phyloP scores from a whole-genome alignment of 192 early-diverging fungal species.

The Jimgerdemannia flammicorona region DNA sequence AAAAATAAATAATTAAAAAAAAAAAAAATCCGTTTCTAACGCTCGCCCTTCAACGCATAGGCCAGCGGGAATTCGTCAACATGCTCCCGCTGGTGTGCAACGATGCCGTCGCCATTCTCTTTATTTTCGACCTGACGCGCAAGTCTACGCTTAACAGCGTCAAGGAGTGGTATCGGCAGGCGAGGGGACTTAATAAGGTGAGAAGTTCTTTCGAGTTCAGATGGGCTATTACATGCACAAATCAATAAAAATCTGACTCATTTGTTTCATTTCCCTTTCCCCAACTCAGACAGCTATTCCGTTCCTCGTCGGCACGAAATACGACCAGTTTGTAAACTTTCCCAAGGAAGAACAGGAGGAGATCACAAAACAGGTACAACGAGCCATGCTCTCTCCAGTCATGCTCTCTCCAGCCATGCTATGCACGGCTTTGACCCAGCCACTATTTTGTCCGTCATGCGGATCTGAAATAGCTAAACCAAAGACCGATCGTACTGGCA shows the following conservation, averaged over 20 bases:
- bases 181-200: slow-evolving; percentile 92
- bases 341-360: slow-evolving; percentile 88
- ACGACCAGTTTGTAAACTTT: slow-evolving; percentile 87
- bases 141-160: slow-evolving; percentile 90
- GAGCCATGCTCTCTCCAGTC: not conserved
- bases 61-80: slow-evolving; percentile 94
- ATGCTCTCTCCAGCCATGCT: not conserved
- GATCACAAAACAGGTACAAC: slow-evolving; percentile 79
- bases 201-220: no score
- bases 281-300: slow-evolving; percentile 79
- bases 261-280: no score
- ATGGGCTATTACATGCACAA: no score
- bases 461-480: not conserved
- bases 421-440: slow-evolving; percentile 3
- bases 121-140: slow-evolving; percentile 94
- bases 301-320: slow-evolving; percentile 94
- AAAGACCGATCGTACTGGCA: not conserved
- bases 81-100: slow-evolving; percentile 98
- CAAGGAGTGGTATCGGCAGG: slow-evolving; percentile 97
- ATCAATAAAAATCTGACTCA: no score
- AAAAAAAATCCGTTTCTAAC: slow-evolving; percentile 1
- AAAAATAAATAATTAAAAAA: not conserved
- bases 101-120: slow-evolving; percentile 92
- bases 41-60: slow-evolving; percentile 44
- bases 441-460: slow-evolving; percentile 4